Base-by-base conservation (phyloP, 1,139 yeast genomes). In the Protomyces gravidus region DNA sequence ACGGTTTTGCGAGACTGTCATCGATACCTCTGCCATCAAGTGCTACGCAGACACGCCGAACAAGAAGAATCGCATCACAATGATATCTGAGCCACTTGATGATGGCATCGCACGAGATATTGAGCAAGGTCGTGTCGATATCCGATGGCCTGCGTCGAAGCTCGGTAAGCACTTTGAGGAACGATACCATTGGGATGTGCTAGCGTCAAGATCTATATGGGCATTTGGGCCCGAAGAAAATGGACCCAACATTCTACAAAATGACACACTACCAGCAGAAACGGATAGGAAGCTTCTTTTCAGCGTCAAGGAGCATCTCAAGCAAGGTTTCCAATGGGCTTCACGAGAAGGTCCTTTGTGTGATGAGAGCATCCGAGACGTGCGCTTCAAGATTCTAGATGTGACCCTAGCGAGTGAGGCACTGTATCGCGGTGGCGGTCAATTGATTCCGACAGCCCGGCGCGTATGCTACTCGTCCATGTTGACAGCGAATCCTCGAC, bases 321-420 rank as follows among this genome's bases (percentile, higher is more conserved):
- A 76, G 4, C 83, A 84, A 65, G 98, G 97, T 0, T 92, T 90
- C 71, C 79, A 80, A 67, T 88, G 96, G 95, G 84, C 86, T 7
- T 77, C 81, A 0, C 77, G 82, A 60, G 96, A 89, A 67, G 98
- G 98, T 0, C 98, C 98, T 0, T 73, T 94, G 27, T 84, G 95
- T 64, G 95, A 86, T 63, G 97, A 89, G 68, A 85, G 88, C 0
- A 78, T 94, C 2, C 75, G 88, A 60, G 80, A 83, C 61, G 82
- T 86, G 3, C 83, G 81, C 65, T 89, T 92, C 72, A 82, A 82
- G 62, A 78, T 94, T 40, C 76, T 89, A 53, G 89, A 84, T 64
- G 80, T 82, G 0, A 74, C 75, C 0, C 68, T 85, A 1, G 77
- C 85, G 6, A 74, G 76, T 0, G 79, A 79, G 21, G 72, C 75